Evolutionary conservation across 2,329 filamentous ascomycete genomes (phyloP).

Genomic region (Ilyonectria mors-panacis): DNA sequence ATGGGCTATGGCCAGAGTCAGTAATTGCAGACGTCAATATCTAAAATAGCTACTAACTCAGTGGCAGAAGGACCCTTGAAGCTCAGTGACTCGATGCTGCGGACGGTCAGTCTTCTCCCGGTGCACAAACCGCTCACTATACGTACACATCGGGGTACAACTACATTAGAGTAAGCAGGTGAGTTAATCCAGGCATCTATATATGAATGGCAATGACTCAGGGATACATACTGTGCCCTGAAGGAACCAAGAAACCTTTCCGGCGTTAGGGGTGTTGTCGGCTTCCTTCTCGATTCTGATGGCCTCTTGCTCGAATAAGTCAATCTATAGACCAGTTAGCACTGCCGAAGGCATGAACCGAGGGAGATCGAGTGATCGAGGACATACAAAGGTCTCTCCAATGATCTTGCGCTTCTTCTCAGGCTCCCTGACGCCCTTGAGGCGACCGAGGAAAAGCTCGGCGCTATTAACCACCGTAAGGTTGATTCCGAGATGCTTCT

Average conservation of each 20-base stretch:
- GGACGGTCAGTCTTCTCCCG: background rate
- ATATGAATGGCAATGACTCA: background rate
- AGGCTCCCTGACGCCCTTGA: slow-evolving; percentile 83
- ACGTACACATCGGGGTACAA: background rate
- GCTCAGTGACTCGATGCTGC: slow-evolving; percentile 61
- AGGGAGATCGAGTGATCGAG: background rate
- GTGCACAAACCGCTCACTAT: background rate
- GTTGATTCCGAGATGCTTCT: slow-evolving; percentile 88
- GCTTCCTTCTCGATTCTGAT: slow-evolving; percentile 78
- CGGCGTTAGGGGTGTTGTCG: slow-evolving; percentile 75
- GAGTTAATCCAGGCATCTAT: slow-evolving; percentile 57
- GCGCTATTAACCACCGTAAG: slow-evolving; percentile 87
- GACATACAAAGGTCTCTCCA: slow-evolving; percentile 70
- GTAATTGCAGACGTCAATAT: background rate
- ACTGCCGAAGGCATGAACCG: too few relatives aligned
- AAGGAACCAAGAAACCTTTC: slow-evolving; percentile 87
- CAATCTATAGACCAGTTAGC: slow-evolving; percentile 54
- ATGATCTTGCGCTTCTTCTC: slow-evolving; percentile 95
- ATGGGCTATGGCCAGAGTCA: slow-evolving; percentile 4
- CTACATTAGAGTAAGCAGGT: slow-evolving; percentile 72
- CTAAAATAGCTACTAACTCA: slow-evolving; percentile 41
- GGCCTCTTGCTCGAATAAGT: slow-evolving; percentile 85
- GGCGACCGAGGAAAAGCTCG: slow-evolving; percentile 81
- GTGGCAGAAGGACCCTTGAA: slow-evolving; percentile 65
- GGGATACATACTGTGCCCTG: slow-evolving; percentile 68